Conservation (phyloP, 2,329 filamentous ascomycete genomes). For the Aspergillus brunneoviolaceus region DNA sequence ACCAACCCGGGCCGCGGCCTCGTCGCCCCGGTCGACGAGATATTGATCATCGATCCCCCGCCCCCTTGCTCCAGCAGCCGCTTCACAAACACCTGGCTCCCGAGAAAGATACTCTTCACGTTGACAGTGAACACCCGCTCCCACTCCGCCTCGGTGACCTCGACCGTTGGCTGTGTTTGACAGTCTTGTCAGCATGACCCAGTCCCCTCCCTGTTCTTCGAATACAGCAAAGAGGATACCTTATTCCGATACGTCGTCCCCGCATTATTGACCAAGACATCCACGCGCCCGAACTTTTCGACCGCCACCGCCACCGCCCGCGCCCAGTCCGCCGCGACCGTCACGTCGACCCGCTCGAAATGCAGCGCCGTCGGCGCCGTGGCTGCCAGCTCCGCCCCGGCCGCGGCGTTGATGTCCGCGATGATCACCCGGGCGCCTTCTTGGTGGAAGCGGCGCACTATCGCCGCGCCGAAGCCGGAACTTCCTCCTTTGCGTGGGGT, state of each 20-base stretch:
- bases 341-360: slow-evolving; percentile 39
- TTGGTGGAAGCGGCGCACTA: slow-evolving; percentile 39
- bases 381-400: slow-evolving; percentile 33
- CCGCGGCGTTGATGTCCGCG: slow-evolving; percentile 42
- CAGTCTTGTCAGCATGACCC: neutral
- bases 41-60: slow-evolving; percentile 47
- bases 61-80: slow-evolving; percentile 39
- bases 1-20: slow-evolving; percentile 45
- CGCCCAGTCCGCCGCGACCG: slow-evolving; percentile 35
- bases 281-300: slow-evolving; percentile 35
- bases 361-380: slow-evolving; percentile 29
- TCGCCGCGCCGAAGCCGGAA: slow-evolving; percentile 46
- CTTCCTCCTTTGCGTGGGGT: slow-evolving; percentile 33
- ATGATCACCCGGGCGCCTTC: slow-evolving; percentile 46
- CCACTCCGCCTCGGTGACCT: slow-evolving; percentile 46
- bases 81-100: slow-evolving; percentile 35
- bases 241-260: slow-evolving; percentile 45
- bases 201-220: no score
- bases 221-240: slow-evolving; percentile 19
- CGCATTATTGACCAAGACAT: slow-evolving; percentile 51
- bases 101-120: slow-evolving; percentile 44
- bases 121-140: slow-evolving; percentile 47
- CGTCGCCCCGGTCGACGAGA: slow-evolving; percentile 45
- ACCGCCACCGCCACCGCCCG: slow-evolving; percentile 31
- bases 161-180: slow-evolving; percentile 34